Conservation (phyloP, 441 rosid genomes). For the Erodium texanum region DNA sequence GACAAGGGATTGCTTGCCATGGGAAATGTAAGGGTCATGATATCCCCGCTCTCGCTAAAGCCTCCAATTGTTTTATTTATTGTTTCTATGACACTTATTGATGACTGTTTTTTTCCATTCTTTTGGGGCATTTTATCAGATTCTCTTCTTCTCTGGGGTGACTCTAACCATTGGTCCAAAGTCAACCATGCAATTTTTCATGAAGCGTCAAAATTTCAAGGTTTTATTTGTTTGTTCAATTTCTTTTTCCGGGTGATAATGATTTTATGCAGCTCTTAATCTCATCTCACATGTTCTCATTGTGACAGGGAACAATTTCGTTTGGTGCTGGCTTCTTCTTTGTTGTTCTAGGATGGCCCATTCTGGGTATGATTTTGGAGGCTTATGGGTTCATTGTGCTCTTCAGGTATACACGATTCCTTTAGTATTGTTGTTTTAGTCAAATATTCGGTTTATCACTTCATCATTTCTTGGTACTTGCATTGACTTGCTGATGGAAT, state of each 20-base stretch:
- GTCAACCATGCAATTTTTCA: constrained; percentile 84
- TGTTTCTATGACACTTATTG: not conserved
- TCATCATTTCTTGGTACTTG: constrained; percentile 2
- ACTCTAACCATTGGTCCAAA: constrained; percentile 76
- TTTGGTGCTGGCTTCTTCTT: constrained; percentile 83
- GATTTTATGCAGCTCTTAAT: constrained; percentile 8
- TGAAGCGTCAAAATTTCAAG: constrained; percentile 76
- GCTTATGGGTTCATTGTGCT: constrained; percentile 80
- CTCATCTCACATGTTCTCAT: constrained; percentile 2
- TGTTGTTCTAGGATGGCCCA: constrained; percentile 82
- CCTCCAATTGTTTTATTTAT: constrained; percentile 4
- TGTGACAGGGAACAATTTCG: constrained; percentile 72
- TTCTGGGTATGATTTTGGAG: constrained; percentile 79
- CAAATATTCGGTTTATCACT: not conserved
- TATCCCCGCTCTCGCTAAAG: not conserved
- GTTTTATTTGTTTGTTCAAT: constrained; percentile 22
- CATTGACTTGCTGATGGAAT: constrained; percentile 8
- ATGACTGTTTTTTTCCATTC: constrained; percentile 10
- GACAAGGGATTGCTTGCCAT: constrained; percentile 92
- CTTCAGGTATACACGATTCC: constrained; percentile 48
- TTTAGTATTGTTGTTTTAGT: not conserved
- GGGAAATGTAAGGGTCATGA: constrained; percentile 69
- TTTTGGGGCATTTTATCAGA: constrained; percentile 31
- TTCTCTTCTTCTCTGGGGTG: constrained; percentile 86
- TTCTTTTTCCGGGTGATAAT: not conserved